Conservation (phyloP, 129 eudicot genomes). For the Escallonia rubra region DNA sequence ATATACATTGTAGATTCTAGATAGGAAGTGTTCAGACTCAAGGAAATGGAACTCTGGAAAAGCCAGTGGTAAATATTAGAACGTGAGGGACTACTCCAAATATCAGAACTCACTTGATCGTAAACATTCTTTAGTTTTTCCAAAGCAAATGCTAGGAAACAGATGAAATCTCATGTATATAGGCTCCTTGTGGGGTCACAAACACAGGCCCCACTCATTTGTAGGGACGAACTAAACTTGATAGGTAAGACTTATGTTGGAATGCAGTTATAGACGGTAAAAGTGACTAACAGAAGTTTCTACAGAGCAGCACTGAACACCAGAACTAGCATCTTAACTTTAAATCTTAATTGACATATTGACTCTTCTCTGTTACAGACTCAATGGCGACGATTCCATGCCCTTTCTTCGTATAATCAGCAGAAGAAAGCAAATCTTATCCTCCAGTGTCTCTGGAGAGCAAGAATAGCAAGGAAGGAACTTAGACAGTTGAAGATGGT, state of each 20-base stretch:
- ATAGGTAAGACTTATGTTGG: not conserved
- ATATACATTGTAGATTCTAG: not conserved
- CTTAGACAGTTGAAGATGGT: slow-evolving; percentile 81
- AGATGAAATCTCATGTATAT: too few relatives aligned
- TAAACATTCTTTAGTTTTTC: too few relatives aligned
- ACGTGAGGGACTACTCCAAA: too few relatives aligned
- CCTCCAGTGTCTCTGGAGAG: slow-evolving; percentile 96
- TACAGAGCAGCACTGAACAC: too few relatives aligned
- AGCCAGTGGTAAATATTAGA: not conserved
- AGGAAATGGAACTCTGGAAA: not conserved
- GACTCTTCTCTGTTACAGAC: slow-evolving; percentile 46
- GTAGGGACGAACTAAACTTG: not conserved
- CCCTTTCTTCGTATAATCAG: slow-evolving; percentile 51
- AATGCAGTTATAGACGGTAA: not conserved
- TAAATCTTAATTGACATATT: not conserved
- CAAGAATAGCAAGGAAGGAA: slow-evolving; percentile 86
- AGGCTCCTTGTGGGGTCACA: not conserved
- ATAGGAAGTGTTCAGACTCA: too few relatives aligned
- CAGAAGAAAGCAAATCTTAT: slow-evolving; percentile 64
- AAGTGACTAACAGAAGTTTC: not conserved
- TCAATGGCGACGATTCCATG: slow-evolving; percentile 75
- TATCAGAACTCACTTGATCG: too few relatives aligned
- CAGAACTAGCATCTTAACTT: not conserved
- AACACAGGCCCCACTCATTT: not conserved
- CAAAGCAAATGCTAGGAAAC: too few relatives aligned